Base-by-base conservation (phyloP, 2,329 filamentous ascomycete species). In the Cladophialophora carrionii region DNA sequence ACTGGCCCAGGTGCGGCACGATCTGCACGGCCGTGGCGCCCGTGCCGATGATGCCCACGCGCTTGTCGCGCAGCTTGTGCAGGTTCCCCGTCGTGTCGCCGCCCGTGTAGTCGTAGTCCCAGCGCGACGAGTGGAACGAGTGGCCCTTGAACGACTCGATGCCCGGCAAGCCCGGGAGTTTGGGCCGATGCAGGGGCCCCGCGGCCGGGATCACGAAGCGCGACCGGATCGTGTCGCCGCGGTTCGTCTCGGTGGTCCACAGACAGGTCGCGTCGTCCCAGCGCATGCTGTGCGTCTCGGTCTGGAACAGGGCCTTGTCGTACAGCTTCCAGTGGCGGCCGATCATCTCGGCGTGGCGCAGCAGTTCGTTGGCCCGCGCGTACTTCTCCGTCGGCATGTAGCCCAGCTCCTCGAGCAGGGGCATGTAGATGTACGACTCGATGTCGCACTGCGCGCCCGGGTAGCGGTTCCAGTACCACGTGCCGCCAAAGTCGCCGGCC, bases 61-160 rank as follows among this genome's bases (percentile, higher is more conserved):
- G 56, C 56, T 69, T 70, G 62, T 73, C 49, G 10, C 24, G 24
- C 20, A 65, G 58, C 37, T 68, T 57, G 22, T 63, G 48, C 5
- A 63, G 61, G 55, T 57, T 62, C 2, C 52, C 60, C 17, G 37
- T 62, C 4, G 60, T 56, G 49, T 62, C 52, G 41, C 78, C 80
- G 3, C 79, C 80, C 2, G 79, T 80, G 63, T 74, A 67, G 3
- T 71, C 66, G 58, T 80, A 82, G 61, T 80, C 74, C 81, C 81
- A 83, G 10, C 79, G 75, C 3, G 75, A 72, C 0, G 80, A 78
- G 69, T 83, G 80, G 63, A 82, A 80, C 46, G 74, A 74, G 4
- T 76, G 70, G 12, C 80, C 79, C 43, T 76, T 66, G 68, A 80
- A 82, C 0, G 57, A 55, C 1, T 68, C 63, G 0, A 70, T 68